A percentile compares a stretch with the other conserved stretches of the same genome.
phyloP scores from a whole-genome alignment of 1,284 basidiomycete genomes.

The Schizophyllum amplum region DNA sequence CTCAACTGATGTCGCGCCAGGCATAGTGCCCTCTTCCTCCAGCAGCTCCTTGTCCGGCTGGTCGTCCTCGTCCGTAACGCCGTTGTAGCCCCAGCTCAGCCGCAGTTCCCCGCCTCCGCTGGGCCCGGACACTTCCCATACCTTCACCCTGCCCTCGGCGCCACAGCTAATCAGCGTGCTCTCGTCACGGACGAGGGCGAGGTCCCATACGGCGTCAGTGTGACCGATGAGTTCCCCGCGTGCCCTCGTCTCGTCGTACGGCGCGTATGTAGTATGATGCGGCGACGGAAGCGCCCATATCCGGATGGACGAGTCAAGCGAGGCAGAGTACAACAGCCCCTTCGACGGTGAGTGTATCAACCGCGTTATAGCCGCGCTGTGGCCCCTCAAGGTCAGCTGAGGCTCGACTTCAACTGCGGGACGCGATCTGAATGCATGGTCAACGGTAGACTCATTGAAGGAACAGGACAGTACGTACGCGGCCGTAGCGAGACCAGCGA shows the following conservation, averaged over 20 bases:
- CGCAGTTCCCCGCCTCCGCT: constrained; percentile 54
- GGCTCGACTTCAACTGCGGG: constrained; percentile 80
- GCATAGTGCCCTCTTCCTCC: constrained; percentile 37
- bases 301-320: constrained; percentile 88
- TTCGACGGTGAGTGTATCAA: constrained; percentile 77
- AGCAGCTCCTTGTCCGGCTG: constrained; percentile 24
- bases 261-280: constrained; percentile 77
- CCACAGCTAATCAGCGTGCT: constrained; percentile 82
- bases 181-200: constrained; percentile 72
- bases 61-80: constrained; percentile 48
- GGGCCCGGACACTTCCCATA: constrained; percentile 79
- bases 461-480: constrained; percentile 39
- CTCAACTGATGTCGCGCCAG: constrained; percentile 77
- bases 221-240: constrained; percentile 84
- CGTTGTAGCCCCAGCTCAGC: constrained; percentile 75
- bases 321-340: constrained; percentile 82
- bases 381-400: constrained; percentile 86
- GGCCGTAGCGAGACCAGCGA: constrained; percentile 60
- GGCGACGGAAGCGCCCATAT: constrained; percentile 78
- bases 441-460: constrained; percentile 7
- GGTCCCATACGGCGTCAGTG: constrained; percentile 93
- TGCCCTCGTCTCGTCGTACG: constrained; percentile 74
- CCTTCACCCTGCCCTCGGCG: constrained; percentile 87
- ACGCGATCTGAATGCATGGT: constrained; percentile 36
- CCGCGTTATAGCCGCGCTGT: constrained; percentile 87